These are phyloP conservation scores for Pythium phragmiticola DNA, from an alignment of 352 stramenopile genomes.

Conservation along the genomic window DNA sequence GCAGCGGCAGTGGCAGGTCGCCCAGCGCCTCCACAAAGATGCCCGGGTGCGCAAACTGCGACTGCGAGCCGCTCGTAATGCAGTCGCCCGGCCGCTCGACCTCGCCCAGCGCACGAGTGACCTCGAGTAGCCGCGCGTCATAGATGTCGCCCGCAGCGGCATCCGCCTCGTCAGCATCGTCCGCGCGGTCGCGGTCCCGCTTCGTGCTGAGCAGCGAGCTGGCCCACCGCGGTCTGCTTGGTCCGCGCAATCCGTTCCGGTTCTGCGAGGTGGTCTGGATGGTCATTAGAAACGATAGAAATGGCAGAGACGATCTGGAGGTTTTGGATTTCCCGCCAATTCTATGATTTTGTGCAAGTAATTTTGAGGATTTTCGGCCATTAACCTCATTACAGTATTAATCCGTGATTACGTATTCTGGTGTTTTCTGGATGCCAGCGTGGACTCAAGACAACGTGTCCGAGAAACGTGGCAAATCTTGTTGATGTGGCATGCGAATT, in stretches of 20 bases:
- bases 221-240: slow-evolving; percentile 8
- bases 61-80: slow-evolving; percentile 12
- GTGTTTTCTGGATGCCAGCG: too few species aligned
- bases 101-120: slow-evolving; percentile 16
- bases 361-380: too few species aligned
- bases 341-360: neutral
- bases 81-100: slow-evolving; percentile 23
- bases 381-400: neutral
- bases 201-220: neutral
- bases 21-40: slow-evolving; percentile 13
- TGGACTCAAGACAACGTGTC: too few species aligned
- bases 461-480: neutral
- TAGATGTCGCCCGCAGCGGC: neutral
- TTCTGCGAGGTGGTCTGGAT: neutral
- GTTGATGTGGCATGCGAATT: too few species aligned
- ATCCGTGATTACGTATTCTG: neutral
- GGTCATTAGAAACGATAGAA: slow-evolving; percentile 7
- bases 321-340: slow-evolving; percentile 6
- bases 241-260: neutral
- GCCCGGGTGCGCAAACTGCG: slow-evolving; percentile 16
- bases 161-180: neutral
- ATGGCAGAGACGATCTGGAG: neutral
- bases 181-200: neutral
- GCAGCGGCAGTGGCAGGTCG: slow-evolving; percentile 19
- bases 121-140: slow-evolving; percentile 19